phyloP scores from a whole-genome alignment of 768 basidiomycete genomes.

The Kockovaella imperatae region DNA sequence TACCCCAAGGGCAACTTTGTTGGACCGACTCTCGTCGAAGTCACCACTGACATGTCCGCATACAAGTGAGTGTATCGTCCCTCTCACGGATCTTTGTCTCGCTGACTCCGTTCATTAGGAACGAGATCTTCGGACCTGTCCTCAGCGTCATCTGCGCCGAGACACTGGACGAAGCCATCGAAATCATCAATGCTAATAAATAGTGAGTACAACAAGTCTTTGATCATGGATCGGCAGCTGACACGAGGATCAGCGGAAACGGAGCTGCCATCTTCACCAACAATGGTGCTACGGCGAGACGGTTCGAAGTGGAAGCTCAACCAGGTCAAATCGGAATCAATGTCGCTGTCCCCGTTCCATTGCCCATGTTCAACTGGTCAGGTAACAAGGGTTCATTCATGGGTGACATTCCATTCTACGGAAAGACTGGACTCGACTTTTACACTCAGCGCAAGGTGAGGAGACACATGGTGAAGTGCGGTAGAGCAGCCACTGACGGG shows the following conservation, averaged over 20 bases:
- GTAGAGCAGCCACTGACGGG: not conserved
- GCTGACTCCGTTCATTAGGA: slow-evolving; percentile 48
- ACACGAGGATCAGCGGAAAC: slow-evolving; percentile 53
- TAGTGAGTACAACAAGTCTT: slow-evolving; percentile 50
- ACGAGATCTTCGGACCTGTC: slow-evolving; percentile 94
- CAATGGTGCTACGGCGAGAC: slow-evolving; percentile 86
- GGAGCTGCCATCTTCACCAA: slow-evolving; percentile 95
- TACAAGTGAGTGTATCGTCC: slow-evolving; percentile 58
- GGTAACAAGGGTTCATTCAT: slow-evolving; percentile 72
- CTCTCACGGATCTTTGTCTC: not conserved
- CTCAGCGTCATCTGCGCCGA: slow-evolving; percentile 68
- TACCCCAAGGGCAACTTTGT: slow-evolving; percentile 90
- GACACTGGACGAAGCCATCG: slow-evolving; percentile 80
- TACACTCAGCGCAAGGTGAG: slow-evolving; percentile 82
- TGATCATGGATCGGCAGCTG: slow-evolving; percentile 6
- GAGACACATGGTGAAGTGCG: not conserved
- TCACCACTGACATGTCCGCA: slow-evolving; percentile 70
- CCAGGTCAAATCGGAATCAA: slow-evolving; percentile 89
- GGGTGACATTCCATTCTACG: slow-evolving; percentile 86
- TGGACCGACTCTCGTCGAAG: slow-evolving; percentile 84
- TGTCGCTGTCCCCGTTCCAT: slow-evolving; percentile 61
- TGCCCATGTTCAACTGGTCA: slow-evolving; percentile 89
- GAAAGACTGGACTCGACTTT: slow-evolving; percentile 84
- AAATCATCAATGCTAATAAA: slow-evolving; percentile 76
- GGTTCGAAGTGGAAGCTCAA: slow-evolving; percentile 80